Conservation (phyloP, 805 yeast genomes). For the Candida multigemmis region DNA sequence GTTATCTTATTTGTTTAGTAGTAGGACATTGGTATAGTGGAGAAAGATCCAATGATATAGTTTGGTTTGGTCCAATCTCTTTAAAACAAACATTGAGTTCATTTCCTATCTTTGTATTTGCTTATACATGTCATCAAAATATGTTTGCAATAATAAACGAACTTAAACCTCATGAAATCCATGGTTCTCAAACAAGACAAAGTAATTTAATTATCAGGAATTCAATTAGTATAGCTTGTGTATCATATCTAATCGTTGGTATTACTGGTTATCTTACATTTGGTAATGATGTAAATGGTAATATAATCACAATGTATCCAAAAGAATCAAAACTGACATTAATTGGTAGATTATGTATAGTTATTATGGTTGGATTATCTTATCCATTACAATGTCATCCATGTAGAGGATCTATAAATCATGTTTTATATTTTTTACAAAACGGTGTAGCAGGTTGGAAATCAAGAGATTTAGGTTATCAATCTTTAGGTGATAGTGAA, state of each 20-base stretch:
- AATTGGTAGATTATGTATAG: constrained; percentile 53
- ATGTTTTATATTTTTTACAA: constrained; percentile 44
- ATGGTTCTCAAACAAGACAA: constrained; percentile 33
- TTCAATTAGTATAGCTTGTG: constrained; percentile 46
- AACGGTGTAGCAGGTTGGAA: constrained; percentile 18
- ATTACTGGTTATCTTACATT: constrained; percentile 64
- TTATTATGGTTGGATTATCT: constrained; percentile 65
- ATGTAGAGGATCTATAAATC: constrained; percentile 64
- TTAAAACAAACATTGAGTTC: constrained; percentile 40
- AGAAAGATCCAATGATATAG: constrained; percentile 8
- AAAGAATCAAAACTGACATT: constrained; percentile 37
- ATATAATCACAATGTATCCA: constrained; percentile 62
- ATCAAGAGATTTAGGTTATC: constrained; percentile 6
- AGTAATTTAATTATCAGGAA: constrained; percentile 43
- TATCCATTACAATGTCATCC: constrained; percentile 80
- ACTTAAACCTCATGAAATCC: constrained; percentile 28
- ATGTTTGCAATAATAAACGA: constrained; percentile 72
- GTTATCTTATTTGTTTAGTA: constrained; percentile 50
- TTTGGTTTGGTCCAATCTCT: constrained; percentile 32
- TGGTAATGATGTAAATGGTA: constrained; percentile 58
- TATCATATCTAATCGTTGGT: constrained; percentile 57
- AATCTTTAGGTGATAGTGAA: constrained; percentile 5
- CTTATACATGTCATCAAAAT: constrained; percentile 77
- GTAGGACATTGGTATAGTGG: constrained; percentile 30
- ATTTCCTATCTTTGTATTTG: constrained; percentile 69